Conservation (phyloP, 1,139 yeast genomes). For the Pichia sp. region DNA sequence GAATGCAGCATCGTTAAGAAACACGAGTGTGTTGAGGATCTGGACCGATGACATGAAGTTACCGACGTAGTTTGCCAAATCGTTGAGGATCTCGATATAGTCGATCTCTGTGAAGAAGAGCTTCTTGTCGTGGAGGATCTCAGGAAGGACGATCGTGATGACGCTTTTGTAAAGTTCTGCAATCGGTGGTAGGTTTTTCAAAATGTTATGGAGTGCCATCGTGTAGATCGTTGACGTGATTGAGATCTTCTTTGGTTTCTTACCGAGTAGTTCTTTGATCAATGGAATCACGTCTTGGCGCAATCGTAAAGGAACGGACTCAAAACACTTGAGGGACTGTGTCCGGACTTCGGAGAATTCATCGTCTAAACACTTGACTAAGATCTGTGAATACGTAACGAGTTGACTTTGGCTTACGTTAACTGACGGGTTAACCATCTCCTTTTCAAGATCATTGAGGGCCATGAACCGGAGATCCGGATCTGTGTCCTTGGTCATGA, state of each 20-base stretch:
- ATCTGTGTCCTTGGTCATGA: constrained; percentile 64
- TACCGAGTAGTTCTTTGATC: constrained; percentile 30
- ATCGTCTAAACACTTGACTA: constrained; percentile 59
- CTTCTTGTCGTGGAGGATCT: constrained; percentile 27
- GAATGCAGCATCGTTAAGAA: constrained; percentile 42
- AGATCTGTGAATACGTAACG: constrained; percentile 44
- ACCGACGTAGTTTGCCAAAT: constrained; percentile 57
- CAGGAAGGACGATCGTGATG: constrained; percentile 21
- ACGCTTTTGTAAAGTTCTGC: constrained; percentile 20
- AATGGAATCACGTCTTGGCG: constrained; percentile 28
- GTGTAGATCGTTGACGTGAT: constrained; percentile 65
- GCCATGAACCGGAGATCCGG: constrained; percentile 90
- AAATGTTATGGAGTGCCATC: constrained; percentile 66
- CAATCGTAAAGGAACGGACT: constrained; percentile 37
- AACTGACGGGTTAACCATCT: constrained; percentile 35
- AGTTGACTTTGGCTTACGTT: constrained; percentile 28
- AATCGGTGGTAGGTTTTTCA: constrained; percentile 37
- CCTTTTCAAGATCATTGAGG: constrained; percentile 66
- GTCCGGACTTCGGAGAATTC: constrained; percentile 74
- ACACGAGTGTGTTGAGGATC: constrained; percentile 36
- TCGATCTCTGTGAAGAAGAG: constrained; percentile 45
- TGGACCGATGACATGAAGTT: constrained; percentile 44
- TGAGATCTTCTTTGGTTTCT: constrained; percentile 35
- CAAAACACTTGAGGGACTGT: constrained; percentile 66
- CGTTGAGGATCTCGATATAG: constrained; percentile 61